Evolutionary conservation across 2,329 filamentous ascomycete genomes (phyloP).

Genomic region (Fusarium equiseti): DNA sequence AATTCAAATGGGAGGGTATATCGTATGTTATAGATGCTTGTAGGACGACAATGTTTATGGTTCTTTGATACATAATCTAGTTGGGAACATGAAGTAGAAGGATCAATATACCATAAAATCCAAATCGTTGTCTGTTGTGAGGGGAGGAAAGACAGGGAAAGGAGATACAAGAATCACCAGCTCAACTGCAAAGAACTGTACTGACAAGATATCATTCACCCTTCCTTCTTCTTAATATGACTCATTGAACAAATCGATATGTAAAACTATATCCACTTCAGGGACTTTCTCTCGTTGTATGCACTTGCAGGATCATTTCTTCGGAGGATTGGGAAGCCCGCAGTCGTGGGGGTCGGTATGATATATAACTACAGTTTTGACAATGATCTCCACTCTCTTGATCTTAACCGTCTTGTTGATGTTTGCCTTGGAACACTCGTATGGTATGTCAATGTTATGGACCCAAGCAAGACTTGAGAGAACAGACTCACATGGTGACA

Average conservation of each 20-base stretch:
- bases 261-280: not conserved
- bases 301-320: fast-evolving
- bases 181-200: too few relatives aligned
- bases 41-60: slow-evolving; percentile 31
- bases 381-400: not conserved
- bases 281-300: not conserved
- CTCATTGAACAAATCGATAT: not conserved
- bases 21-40: slow-evolving; percentile 23
- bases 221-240: not conserved
- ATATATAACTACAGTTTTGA: too few relatives aligned
- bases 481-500: not conserved
- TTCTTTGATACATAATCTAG: not conserved
- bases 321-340: not conserved
- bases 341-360: not conserved
- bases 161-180: not conserved
- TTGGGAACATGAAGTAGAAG: not conserved
- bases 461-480: too few relatives aligned
- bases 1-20: slow-evolving; percentile 3
- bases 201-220: fast-evolving
- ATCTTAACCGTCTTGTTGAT: not conserved
- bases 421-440: not conserved
- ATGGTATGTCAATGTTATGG: not conserved
- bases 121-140: not conserved
- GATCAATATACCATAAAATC: not conserved
- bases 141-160: too few relatives aligned